Evolutionary conservation across 1,284 basidiomycete species (phyloP).

Genomic region (Leccinum griseonigrum): DNA sequence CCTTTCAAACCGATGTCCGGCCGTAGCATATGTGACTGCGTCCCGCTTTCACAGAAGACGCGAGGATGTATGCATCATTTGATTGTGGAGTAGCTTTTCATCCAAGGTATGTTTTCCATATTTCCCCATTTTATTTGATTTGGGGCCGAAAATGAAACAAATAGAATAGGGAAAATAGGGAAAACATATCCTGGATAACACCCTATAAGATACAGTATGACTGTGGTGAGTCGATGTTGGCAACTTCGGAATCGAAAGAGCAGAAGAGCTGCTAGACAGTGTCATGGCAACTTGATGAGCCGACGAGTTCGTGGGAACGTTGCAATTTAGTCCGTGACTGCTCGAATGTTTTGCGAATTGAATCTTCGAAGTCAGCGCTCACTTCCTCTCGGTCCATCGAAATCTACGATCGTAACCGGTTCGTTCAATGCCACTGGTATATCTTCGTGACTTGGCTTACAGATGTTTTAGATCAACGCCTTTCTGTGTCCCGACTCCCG

Average conservation of each 20-base stretch:
- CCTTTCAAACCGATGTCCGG: conserved; percentile 46
- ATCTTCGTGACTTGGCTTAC: not conserved
- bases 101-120: no score
- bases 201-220: no score
- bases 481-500: not conserved
- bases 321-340: no score
- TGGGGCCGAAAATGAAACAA: not conserved
- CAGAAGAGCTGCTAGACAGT: no score
- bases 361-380: no score
- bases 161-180: not conserved
- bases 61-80: conserved; percentile 45
- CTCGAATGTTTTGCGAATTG: no score
- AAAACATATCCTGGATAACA: not conserved
- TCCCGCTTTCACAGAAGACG: conserved; percentile 45
- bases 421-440: not conserved
- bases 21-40: conserved; percentile 39
- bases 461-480: not conserved
- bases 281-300: no score
- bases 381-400: not conserved
- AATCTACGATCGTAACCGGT: not conserved
- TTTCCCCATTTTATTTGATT: no score
- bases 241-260: no score
- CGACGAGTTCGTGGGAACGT: no score
- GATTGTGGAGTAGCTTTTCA: conserved; percentile 27
- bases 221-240: no score